Evolutionary conservation across 2,329 filamentous ascomycete genomes (phyloP).

Genomic region (Thermoascus crustaceus): DNA sequence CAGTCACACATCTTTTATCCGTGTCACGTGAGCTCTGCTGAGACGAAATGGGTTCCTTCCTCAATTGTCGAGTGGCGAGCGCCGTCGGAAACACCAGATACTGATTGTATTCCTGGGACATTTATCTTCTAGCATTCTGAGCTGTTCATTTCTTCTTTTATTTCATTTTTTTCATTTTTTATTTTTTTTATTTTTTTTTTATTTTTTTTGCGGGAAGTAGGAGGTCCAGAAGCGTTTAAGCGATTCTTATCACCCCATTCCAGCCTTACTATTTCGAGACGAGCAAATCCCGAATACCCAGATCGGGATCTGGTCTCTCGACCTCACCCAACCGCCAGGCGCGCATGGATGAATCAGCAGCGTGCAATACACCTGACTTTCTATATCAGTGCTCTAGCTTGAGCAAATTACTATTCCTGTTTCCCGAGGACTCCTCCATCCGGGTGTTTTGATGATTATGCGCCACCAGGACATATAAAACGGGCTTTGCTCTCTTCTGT

Average conservation of each 20-base stretch:
- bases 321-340: conserved; percentile 1
- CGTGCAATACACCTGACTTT: conserved; percentile 14
- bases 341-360: conserved; percentile 23
- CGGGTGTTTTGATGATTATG: neutral
- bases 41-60: no score
- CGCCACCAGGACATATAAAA: neutral
- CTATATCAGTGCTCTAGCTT: conserved; percentile 20
- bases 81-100: no score
- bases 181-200: no score
- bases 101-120: no score
- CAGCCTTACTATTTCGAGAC: conserved; percentile 8
- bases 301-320: conserved; percentile 26
- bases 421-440: neutral
- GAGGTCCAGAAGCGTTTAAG: neutral
- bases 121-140: no score
- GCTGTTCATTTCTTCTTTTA: no score
- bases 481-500: neutral
- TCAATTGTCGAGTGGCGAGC: no score
- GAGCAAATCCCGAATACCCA: conserved; percentile 27
- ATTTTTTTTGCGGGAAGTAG: no score
- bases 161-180: no score
- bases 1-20: no score
- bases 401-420: conserved; percentile 4
- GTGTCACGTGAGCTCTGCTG: no score
- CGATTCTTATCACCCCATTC: conserved; percentile 9